Evolutionary conservation across 2,329 filamentous ascomycete species (phyloP).

Genomic region (Niveomyces coronatus): DNA sequence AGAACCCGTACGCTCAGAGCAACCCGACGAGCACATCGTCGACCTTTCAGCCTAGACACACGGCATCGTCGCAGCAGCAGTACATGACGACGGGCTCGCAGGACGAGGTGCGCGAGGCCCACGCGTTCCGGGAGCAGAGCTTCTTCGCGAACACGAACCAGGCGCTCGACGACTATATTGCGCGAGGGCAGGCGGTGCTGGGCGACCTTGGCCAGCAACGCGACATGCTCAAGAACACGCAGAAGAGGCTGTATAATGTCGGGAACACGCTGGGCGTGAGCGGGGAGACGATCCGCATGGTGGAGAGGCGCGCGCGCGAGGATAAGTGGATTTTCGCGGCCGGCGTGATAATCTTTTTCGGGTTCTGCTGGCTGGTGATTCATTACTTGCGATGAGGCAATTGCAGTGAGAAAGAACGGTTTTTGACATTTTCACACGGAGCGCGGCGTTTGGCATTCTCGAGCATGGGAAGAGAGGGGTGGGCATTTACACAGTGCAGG

Average conservation of each 20-base stretch:
- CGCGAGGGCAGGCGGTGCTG: slow-evolving; percentile 79
- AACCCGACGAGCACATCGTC: slow-evolving; percentile 20
- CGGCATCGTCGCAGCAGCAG: slow-evolving; percentile 14
- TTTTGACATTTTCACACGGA: slow-evolving; percentile 6
- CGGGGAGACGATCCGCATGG: slow-evolving; percentile 94
- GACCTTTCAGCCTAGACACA: slow-evolving; percentile 32
- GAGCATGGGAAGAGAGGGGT: neutral
- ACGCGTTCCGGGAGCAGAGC: slow-evolving; percentile 79
- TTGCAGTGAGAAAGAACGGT: neutral
- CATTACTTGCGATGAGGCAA: slow-evolving; percentile 60
- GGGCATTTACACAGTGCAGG: slow-evolving; percentile 4
- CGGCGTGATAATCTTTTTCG: slow-evolving; percentile 76
- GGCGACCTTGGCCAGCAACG: slow-evolving; percentile 81
- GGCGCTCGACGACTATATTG: slow-evolving; percentile 89
- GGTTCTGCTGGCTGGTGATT: slow-evolving; percentile 85
- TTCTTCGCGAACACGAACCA: slow-evolving; percentile 76
- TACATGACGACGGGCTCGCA: slow-evolving; percentile 38
- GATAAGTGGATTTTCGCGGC: slow-evolving; percentile 98
- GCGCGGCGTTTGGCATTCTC: slow-evolving; percentile 10
- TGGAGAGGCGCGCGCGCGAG: slow-evolving; percentile 81
- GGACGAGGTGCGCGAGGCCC: slow-evolving; percentile 64
- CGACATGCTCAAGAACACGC: slow-evolving; percentile 91
- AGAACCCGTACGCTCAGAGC: slow-evolving; percentile 78
- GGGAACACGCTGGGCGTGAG: slow-evolving; percentile 89
- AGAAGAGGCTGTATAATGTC: slow-evolving; percentile 81